Evolutionary conservation across 192 early-diverging fungal species (phyloP), one percentile per base, ranked within the genome.

Genomic region (Entomortierella lignicola): DNA sequence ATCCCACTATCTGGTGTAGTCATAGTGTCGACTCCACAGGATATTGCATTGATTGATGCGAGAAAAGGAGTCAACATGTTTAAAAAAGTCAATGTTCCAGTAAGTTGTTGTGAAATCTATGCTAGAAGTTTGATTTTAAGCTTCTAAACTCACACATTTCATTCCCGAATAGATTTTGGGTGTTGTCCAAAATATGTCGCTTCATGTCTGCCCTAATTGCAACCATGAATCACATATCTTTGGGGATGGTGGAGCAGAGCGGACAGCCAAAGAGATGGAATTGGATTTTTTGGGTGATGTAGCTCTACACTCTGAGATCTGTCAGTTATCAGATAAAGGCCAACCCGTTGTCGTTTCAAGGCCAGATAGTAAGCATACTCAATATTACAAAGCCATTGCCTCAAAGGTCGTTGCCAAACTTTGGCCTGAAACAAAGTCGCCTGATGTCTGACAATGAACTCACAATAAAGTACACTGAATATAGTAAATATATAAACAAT

Each of bases 21-120:
- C 8, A 92, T 97, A 70, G 90, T 97, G 5, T 94, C 94, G 3
- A 97, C 96, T 0, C 96, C 96, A 39, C 96, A 97, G 73, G 96
- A 97, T 72, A 87, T 97, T 72, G 93, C 96, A 2, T 81, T 96
- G 25, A 80, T 87, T 41, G 96, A 97, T 72, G 92, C 89, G 0
- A 86, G 83, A 15, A 94, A 93, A 66, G 96, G 93, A 8, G 85
- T 89, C 58, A 88, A 89, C 44, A 93, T 97, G 91, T 96, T 96
- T 65, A 83, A 83, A 23, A 95, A 94, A 66, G 91, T 95, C 55
- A 70, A 93, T 60, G 91, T 93, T 6, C 93, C 93, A 32, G 92
- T 94, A 81, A 85, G 90, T 77, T 15, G 13, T 47, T 3, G 15
- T 30, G 3, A n/a, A n/a, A n/a, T n/a, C n/a, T n/a, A n/a, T n/a